Conservation (phyloP, 139 green algal species). For the Raphidocelis subcapitata region DNA sequence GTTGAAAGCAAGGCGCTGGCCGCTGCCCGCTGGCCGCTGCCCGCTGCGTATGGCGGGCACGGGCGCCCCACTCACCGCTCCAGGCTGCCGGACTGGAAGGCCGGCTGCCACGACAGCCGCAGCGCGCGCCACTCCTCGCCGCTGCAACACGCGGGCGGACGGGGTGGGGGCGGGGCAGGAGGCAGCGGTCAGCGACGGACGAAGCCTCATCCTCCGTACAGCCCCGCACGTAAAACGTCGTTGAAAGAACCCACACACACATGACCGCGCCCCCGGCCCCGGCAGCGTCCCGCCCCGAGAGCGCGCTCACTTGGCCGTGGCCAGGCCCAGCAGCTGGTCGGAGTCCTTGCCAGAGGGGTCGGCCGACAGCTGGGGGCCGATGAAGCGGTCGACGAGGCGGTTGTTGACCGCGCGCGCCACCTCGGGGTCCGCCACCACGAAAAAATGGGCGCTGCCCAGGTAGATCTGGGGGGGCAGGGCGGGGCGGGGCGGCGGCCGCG, state of each 20-base stretch:
- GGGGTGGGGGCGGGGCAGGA: neutral
- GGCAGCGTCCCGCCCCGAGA: neutral
- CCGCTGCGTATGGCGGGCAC: no score
- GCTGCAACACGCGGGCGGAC: constrained; percentile 5
- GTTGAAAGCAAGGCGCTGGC: no score
- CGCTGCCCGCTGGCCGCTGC: no score
- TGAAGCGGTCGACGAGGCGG: constrained; percentile 12
- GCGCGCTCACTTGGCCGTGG: constrained; percentile 23
- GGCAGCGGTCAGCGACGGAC: neutral
- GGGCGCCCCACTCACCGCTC: no score
- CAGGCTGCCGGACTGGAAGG: constrained; percentile 40
- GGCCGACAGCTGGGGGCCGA: constrained; percentile 13
- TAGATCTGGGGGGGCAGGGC: constrained; percentile 23
- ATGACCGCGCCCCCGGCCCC: neutral
- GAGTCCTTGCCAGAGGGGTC: neutral
- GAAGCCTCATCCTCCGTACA: neutral
- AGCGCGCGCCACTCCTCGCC: constrained; percentile 34
- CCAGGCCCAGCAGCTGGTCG: constrained; percentile 30
- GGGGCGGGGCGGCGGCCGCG: neutral
- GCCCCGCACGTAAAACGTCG: neutral
- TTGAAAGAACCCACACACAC: neutral
- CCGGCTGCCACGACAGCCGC: constrained; percentile 48
- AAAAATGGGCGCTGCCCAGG: constrained; percentile 20
- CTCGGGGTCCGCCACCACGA: constrained; percentile 39
- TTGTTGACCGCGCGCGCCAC: constrained; percentile 32